Evolutionary conservation across 1,284 basidiomycete species (phyloP).

Genomic region (Papiliotrema flavescens): DNA sequence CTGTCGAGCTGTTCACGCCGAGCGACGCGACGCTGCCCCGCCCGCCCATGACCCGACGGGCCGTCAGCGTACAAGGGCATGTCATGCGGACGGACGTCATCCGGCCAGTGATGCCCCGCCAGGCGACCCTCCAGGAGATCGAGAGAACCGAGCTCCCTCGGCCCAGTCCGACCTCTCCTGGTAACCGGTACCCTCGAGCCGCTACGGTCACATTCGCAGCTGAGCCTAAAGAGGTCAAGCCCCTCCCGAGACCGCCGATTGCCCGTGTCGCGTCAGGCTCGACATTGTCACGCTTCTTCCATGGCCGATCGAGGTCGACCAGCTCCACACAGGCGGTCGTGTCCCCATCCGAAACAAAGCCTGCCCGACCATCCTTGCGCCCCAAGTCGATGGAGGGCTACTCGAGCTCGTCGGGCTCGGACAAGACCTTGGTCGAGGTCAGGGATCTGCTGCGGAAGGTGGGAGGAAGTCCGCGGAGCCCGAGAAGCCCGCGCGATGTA

Average conservation of each 20-base stretch:
- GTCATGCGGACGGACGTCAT: background rate
- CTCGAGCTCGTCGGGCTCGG: conserved; percentile 8
- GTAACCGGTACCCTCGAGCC: too few relatives aligned
- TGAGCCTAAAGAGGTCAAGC: background rate
- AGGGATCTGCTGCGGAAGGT: conserved; percentile 5
- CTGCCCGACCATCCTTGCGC: background rate
- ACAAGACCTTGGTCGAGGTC: conserved; percentile 6
- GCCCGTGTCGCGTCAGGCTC: conserved; percentile 8
- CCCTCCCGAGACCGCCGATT: conserved; percentile 7
- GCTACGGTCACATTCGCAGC: background rate
- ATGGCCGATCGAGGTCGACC: conserved; percentile 9
- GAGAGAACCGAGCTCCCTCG: too few relatives aligned
- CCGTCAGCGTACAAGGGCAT: too few relatives aligned
- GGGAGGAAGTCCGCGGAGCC: background rate
- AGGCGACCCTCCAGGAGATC: too few relatives aligned
- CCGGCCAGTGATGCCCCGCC: too few relatives aligned
- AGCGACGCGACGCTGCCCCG: background rate
- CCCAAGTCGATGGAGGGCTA: conserved; percentile 3
- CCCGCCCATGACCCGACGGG: background rate
- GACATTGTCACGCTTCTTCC: conserved; percentile 26
- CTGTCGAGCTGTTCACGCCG: background rate
- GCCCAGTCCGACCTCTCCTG: too few relatives aligned
- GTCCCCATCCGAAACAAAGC: background rate
- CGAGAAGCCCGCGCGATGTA: background rate
- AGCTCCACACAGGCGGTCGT: background rate